Conservation (phyloP, 2,329 filamentous ascomycete genomes). For the Passalora sequoiae region DNA sequence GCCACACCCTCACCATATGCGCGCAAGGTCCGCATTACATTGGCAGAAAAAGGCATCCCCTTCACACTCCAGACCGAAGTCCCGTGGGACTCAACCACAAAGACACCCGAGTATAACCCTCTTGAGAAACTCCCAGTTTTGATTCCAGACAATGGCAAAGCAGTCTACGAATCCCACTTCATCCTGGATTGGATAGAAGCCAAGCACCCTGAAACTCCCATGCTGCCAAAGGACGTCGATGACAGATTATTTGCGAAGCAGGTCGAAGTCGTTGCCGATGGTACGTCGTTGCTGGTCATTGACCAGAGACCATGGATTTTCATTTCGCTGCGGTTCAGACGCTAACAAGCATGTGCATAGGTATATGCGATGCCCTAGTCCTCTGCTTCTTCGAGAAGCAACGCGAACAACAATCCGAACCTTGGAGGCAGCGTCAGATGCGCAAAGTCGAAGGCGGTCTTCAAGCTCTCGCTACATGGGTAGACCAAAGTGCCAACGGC, state of each 20-base stretch:
- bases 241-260: constrained; percentile 31
- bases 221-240: constrained; percentile 29
- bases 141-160: constrained; percentile 30
- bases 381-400: constrained; percentile 36
- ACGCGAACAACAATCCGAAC: constrained; percentile 27
- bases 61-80: constrained; percentile 41
- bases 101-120: constrained; percentile 38
- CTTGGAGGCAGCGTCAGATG: constrained; percentile 35
- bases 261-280: constrained; percentile 35
- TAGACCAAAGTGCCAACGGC: constrained; percentile 22
- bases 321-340: not conserved
- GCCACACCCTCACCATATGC: constrained; percentile 40
- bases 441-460: constrained; percentile 35
- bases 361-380: constrained; percentile 37
- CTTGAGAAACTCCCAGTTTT: constrained; percentile 39
- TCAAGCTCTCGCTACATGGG: constrained; percentile 30
- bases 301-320: not conserved
- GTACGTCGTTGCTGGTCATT: too few species aligned
- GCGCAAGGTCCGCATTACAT: constrained; percentile 40
- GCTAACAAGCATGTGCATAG: constrained; percentile 10
- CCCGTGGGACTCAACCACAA: constrained; percentile 39
- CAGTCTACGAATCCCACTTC: constrained; percentile 36
- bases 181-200: constrained; percentile 38
- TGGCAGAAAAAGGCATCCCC: constrained; percentile 38
- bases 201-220: constrained; percentile 29